A percentile compares a stretch with the other conserved stretches of the same genome.
These are phyloP conservation scores for Diaporthe citrichinensis DNA, from an alignment of 2,329 filamentous ascomycete species.

Conservation along the genomic window DNA sequence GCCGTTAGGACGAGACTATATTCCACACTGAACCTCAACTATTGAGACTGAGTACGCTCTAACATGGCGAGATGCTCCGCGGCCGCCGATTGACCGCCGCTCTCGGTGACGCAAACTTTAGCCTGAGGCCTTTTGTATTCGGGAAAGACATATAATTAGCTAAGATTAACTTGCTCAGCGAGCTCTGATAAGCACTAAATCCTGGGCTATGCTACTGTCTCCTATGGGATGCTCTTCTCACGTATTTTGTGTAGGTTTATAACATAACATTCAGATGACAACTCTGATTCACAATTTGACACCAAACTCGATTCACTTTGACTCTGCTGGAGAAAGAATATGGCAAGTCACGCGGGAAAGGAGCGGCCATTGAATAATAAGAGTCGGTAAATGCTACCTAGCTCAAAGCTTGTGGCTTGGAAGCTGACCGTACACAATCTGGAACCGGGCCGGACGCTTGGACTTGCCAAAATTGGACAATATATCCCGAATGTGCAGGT, in stretches of 20 bases:
- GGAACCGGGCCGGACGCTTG: background rate
- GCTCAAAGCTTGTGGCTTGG: background rate
- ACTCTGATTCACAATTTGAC: background rate
- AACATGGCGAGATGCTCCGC: background rate
- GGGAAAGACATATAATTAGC: background rate
- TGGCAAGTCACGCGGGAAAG: background rate
- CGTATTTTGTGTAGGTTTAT: background rate
- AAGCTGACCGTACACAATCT: background rate
- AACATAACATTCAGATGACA: no score
- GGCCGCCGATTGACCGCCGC: background rate
- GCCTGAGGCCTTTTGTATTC: accelerated
- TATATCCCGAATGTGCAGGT: background rate
- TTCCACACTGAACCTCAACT: accelerated
- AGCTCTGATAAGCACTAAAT: background rate
- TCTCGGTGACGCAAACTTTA: background rate
- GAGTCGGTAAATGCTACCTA: background rate
- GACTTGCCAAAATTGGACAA: background rate
- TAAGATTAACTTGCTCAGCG: background rate
- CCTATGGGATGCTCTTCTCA: background rate
- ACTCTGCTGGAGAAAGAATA: background rate
- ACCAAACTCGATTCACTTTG: accelerated
- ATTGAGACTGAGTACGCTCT: background rate
- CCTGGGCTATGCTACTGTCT: background rate
- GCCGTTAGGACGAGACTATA: accelerated
- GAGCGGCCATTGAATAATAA: no score